Percentiles rank a stretch among this genome's conserved stretches.
phyloP scores from a whole-genome alignment of 1,284 basidiomycete species.

The Cryptococcus sp. region DNA sequence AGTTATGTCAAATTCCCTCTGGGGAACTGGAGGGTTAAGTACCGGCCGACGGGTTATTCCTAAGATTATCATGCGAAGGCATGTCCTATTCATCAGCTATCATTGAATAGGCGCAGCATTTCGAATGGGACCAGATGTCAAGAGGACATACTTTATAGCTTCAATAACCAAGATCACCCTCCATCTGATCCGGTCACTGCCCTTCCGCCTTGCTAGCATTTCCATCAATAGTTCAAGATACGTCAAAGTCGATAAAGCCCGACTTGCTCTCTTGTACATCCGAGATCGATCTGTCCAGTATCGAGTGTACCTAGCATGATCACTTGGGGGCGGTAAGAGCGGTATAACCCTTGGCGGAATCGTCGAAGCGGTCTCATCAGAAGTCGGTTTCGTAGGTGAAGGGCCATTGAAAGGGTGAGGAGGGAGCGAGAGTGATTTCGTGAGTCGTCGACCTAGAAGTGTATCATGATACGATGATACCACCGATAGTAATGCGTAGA shows the following conservation, averaged over 20 bases:
- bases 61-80: slow-evolving; percentile 66
- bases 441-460: slow-evolving; percentile 63
- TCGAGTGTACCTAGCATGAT: slow-evolving; percentile 61
- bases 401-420: slow-evolving; percentile 49
- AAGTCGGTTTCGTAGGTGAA: slow-evolving; percentile 45
- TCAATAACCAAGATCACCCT: slow-evolving; percentile 69
- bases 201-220: slow-evolving; percentile 69
- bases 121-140: neutral
- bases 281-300: slow-evolving; percentile 68
- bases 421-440: slow-evolving; percentile 61
- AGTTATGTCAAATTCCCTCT: slow-evolving; percentile 75
- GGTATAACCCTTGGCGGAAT: slow-evolving; percentile 14
- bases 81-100: slow-evolving; percentile 54
- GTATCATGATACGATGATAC: slow-evolving; percentile 69
- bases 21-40: slow-evolving; percentile 69
- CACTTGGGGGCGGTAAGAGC: slow-evolving; percentile 34
- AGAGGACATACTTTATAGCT: slow-evolving; percentile 63
- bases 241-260: slow-evolving; percentile 66
- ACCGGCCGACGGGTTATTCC: slow-evolving; percentile 68
- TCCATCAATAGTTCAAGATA: slow-evolving; percentile 78
- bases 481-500: slow-evolving; percentile 42
- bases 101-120: neutral
- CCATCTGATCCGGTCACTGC: slow-evolving; percentile 60
- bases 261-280: slow-evolving; percentile 69
- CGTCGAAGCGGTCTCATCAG: neutral